Evolutionary conservation across 148 eudicot genomes (phyloP).

Genomic region (Rhododendron molle): DNA sequence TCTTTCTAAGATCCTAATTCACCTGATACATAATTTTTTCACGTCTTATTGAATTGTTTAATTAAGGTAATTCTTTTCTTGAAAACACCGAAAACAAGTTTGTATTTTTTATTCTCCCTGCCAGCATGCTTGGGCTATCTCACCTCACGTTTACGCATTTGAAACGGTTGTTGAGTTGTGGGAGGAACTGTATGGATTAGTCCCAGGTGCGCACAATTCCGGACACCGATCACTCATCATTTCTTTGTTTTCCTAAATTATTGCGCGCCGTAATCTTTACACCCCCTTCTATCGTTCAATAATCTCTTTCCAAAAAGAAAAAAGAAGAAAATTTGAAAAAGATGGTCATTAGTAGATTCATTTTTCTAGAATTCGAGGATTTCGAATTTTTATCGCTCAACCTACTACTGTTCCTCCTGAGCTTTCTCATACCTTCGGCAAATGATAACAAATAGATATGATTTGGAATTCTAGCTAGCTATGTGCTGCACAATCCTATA

Average conservation of each 20-base stretch:
- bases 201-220: too few relatives aligned
- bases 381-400: neutral
- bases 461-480: neutral
- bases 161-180: too few relatives aligned
- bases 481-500: neutral
- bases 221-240: neutral
- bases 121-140: too few relatives aligned
- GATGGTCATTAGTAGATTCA: neutral
- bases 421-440: neutral
- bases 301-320: neutral
- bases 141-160: too few relatives aligned
- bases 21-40: neutral
- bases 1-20: constrained; percentile 3
- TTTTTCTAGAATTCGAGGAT: neutral
- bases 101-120: too few relatives aligned
- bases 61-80: neutral
- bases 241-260: neutral
- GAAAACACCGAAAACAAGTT: neutral
- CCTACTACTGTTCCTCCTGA: neutral
- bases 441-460: neutral
- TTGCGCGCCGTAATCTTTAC: neutral
- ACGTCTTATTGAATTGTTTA: too few relatives aligned
- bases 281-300: neutral
- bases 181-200: too few relatives aligned
- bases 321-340: neutral